Evolutionary conservation across 2,329 filamentous ascomycete genomes (phyloP), one percentile per base, ranked within the genome.

Genomic region (Truncatella angustata): DNA sequence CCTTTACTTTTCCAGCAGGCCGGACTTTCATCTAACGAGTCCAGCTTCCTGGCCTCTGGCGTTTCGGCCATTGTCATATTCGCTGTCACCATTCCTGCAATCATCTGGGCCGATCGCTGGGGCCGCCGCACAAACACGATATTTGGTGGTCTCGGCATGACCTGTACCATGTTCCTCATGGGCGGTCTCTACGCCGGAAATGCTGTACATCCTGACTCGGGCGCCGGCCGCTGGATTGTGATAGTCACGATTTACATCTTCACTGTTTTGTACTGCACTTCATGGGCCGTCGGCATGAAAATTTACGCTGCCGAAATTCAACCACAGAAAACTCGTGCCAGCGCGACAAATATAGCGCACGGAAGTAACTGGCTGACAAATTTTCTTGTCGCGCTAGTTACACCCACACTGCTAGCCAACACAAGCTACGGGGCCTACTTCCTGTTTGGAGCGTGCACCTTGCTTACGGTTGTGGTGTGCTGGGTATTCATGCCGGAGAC

Each of bases 61-160:
- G 72, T 85, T 6, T 82, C 81, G 0, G 80, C 79, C 0, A 63
- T 85, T 2, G 71, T 80, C 3, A 84, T 84, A 53, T 72, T 85
- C 16, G 71, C 70, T 5, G 72, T 75, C 14, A 81, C 79, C 0
- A 72, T 85, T 2, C 79, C 80, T 0, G 58, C 58, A 1, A 58
- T 79, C 45, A 63, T 82, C 16, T 72, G 76, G 30, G 76, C 79
- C 2, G 82, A 85, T 58, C 70, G 70, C 50, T 82, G 80, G 75
- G 79, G 79, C 3, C 74, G 81, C 2, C 74, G 77, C 4, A 74
- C 73, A 5, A 79, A 74, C 28, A 75, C 77, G 24, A 73, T 86
- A 23, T 67, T 70, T 5, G 81, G 77, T 50, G 84, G 81, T 1
- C 49, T 81, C 2, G 68, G 68, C 2, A 72, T 83, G 5, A 70